Base-by-base conservation (phyloP, 2,329 filamentous ascomycete species). In the Sporothrix phasma region DNA sequence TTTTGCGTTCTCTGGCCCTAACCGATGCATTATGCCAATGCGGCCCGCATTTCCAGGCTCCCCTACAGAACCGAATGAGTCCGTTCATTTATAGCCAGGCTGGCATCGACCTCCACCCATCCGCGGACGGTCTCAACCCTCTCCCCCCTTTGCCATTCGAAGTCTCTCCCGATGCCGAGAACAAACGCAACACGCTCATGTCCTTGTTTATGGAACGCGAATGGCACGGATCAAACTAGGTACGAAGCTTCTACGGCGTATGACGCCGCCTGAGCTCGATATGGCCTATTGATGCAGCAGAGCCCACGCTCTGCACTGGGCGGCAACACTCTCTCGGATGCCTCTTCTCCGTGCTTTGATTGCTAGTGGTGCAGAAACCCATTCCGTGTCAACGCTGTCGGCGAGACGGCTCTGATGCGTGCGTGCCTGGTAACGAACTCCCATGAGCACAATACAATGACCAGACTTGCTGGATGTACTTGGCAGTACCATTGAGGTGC, bases 291-390 rank as follows among this genome's bases (percentile, higher is more conserved):
- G 94, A 99, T 72, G 83, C 88, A 29, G n/a, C 91, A 91, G 65
- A 87, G 87, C 41, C 91, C 72, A 97, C 92, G 92, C 92, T 2
- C 79, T 99, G 46, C 93, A 97, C 72, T 99, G 94, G 94, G 94
- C 94, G 2, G 92, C 94, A 5, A 97, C 94, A 4, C 80, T 99
- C 54, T 92, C 92, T 2, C 88, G 93, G 17, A 88, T 96, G 73
- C 84, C 89, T 1, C 80, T 99, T 5, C 80, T 97, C 64, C 86
- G 89, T 62, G 83, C 92, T 0, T 81, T 99, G 11, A 89, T 97
- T 63, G 81, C 86, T 5, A 88, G 88, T 54, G 94, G 94, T 1
- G 92, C 93, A 1, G n/a, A n/a, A 96, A 88, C 69, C 91, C 96
- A 54, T 90, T 88, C 73, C 85, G 94, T 34, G 88, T 96, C 1